Evolutionary conservation across 2,329 filamentous ascomycete species (phyloP).

Genomic region (Pestalotiopsis sp.): DNA sequence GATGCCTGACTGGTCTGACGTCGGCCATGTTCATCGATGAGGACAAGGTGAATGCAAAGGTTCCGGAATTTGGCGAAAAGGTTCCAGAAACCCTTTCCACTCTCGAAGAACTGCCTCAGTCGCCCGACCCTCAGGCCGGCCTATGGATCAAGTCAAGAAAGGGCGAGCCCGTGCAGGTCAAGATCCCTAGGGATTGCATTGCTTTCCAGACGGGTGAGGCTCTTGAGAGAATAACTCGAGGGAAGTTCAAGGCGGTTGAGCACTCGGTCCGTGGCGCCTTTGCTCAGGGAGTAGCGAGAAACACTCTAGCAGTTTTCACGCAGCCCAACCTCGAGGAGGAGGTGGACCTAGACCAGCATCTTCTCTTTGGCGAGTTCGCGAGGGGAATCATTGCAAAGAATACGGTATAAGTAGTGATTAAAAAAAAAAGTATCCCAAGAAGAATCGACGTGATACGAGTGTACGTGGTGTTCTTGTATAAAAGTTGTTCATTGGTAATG

Average conservation of each 20-base stretch:
- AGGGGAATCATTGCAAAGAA: constrained; percentile 62
- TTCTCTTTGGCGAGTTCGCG: constrained; percentile 78
- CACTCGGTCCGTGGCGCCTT: constrained; percentile 87
- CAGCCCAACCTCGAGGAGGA: constrained; percentile 88
- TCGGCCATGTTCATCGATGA: constrained; percentile 97
- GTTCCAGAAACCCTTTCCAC: constrained; percentile 41
- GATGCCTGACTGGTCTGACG: constrained; percentile 90
- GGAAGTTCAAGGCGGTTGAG: constrained; percentile 89
- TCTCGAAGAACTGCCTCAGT: constrained; percentile 71
- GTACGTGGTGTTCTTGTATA: too few species aligned
- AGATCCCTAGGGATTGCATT: constrained; percentile 87
- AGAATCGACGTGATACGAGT: neutral
- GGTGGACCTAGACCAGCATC: constrained; percentile 68
- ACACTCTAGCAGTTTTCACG: constrained; percentile 95
- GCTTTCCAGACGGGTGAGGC: constrained; percentile 97
- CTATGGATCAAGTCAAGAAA: constrained; percentile 92
- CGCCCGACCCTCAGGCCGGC: constrained; percentile 82
- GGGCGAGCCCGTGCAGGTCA: constrained; percentile 84
- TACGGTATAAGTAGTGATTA: constrained; percentile 43
- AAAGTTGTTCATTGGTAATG: too few species aligned
- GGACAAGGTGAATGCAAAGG: constrained; percentile 36
- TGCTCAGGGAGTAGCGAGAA: constrained; percentile 67
- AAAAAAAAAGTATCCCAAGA: neutral
- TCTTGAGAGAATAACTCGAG: constrained; percentile 86
- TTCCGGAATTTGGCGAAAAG: constrained; percentile 36